Conservation (phyloP, 345 rosid genomes). For the Streptanthus diversifolius region DNA sequence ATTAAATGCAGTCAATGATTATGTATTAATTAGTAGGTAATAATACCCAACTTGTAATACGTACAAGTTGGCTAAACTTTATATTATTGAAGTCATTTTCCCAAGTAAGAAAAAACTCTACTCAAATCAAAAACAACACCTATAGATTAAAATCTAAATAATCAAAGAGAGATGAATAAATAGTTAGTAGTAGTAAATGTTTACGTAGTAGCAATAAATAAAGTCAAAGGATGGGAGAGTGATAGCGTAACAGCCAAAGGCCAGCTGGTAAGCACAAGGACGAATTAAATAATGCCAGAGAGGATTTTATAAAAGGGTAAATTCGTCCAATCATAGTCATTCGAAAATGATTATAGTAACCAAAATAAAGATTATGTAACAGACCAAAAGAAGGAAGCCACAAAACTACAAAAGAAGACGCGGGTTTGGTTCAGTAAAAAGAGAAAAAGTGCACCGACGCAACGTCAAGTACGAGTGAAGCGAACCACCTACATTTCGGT, state of each 20-base stretch:
- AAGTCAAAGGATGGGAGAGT: slow-evolving; percentile 23
- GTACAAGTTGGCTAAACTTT: slow-evolving; percentile 17
- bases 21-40: slow-evolving; percentile 7
- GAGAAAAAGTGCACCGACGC: slow-evolving; percentile 38
- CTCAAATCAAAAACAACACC: neutral
- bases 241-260: slow-evolving; percentile 23
- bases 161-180: neutral
- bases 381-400: slow-evolving; percentile 4
- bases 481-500: slow-evolving; percentile 4
- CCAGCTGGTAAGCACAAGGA: slow-evolving; percentile 41
- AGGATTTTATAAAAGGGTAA: neutral
- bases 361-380: neutral
- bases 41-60: slow-evolving; percentile 19
- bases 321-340: neutral
- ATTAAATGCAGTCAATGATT: slow-evolving; percentile 18
- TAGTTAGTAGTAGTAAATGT: neutral
- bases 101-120: neutral
- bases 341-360: neutral
- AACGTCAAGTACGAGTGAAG: slow-evolving; percentile 35
- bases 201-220: neutral
- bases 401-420: slow-evolving; percentile 25
- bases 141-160: neutral
- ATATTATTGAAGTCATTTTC: neutral
- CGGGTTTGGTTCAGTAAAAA: slow-evolving; percentile 22
- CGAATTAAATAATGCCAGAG: slow-evolving; percentile 40